Conservation (phyloP, 1,139 yeast genomes). For the Yamadazyma diddensiae region DNA sequence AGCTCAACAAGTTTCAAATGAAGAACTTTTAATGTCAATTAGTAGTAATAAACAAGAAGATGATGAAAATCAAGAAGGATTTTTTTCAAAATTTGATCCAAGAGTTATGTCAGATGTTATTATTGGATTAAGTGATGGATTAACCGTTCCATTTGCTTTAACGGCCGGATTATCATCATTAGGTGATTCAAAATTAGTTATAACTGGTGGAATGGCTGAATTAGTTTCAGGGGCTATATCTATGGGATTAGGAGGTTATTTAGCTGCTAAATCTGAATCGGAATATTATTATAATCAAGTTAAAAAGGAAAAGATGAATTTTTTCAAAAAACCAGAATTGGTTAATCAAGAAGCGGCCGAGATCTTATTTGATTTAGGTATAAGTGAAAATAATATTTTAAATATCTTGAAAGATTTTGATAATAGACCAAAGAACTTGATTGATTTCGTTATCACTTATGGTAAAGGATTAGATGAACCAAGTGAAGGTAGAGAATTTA, state of each 20-base stretch:
- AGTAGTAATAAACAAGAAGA: conserved; percentile 19
- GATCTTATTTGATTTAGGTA: conserved; percentile 67
- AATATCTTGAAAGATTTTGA: conserved; percentile 69
- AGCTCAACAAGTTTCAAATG: conserved; percentile 35
- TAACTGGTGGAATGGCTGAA: conserved; percentile 86
- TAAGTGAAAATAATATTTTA: conserved; percentile 62
- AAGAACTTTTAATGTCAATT: conserved; percentile 34
- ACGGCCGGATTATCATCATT: conserved; percentile 79
- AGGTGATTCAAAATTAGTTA: conserved; percentile 71
- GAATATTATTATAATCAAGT: conserved; percentile 73
- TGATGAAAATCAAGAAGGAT: conserved; percentile 28
- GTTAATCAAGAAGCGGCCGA: conserved; percentile 71
- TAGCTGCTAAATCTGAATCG: conserved; percentile 77
- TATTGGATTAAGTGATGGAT: conserved; percentile 76
- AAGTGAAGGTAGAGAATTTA: conserved; percentile 71
- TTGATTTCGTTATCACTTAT: conserved; percentile 68
- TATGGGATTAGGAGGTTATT: conserved; percentile 81
- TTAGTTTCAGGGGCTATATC: conserved; percentile 80
- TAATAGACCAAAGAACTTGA: conserved; percentile 61
- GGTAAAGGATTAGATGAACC: conserved; percentile 82
- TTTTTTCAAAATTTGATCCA: conserved; percentile 53
- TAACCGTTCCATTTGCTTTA: conserved; percentile 81
- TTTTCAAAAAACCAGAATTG: conserved; percentile 61
- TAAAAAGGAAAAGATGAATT: conserved; percentile 63
- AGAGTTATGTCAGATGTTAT: conserved; percentile 78